A percentile compares a stretch with the other conserved stretches of the same genome.
Evolutionary conservation across 2,329 filamentous ascomycete genomes (phyloP).

Genomic region (Clonostachys solani): DNA sequence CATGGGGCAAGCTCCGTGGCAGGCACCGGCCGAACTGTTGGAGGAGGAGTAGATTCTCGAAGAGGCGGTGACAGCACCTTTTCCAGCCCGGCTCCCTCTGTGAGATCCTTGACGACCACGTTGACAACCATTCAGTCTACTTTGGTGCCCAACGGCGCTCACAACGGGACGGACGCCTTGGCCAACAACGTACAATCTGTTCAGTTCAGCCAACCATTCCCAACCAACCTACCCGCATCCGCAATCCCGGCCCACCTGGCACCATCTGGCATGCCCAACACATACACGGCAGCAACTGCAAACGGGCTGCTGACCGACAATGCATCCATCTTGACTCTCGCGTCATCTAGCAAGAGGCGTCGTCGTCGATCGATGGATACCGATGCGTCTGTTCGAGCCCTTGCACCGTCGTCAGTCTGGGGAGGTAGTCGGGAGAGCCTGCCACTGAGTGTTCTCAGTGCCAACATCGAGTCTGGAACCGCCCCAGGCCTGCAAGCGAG

Average conservation of each 20-base stretch:
- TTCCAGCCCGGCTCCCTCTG: conserved; percentile 76
- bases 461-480: conserved; percentile 54
- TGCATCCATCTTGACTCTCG: conserved; percentile 79
- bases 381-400: conserved; percentile 76
- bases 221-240: conserved; percentile 59
- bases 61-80: conserved; percentile 75
- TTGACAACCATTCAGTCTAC: conserved; percentile 78
- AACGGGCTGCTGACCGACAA: conserved; percentile 82
- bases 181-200: conserved; percentile 41
- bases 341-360: conserved; percentile 75
- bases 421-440: conserved; percentile 78
- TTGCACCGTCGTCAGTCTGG: conserved; percentile 80
- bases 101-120: conserved; percentile 77
- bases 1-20: conserved; percentile 63
- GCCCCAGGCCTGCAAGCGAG: conserved; percentile 51
- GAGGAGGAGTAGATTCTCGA: conserved; percentile 61
- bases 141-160: conserved; percentile 49
- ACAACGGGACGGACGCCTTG: neutral
- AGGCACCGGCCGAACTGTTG: conserved; percentile 69
- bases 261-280: conserved; percentile 57
- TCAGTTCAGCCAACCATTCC: conserved; percentile 64
- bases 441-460: conserved; percentile 72
- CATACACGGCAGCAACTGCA: conserved; percentile 73
- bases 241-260: conserved; percentile 69
- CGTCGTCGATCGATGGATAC: conserved; percentile 79